phyloP scores from a whole-genome alignment of 2,329 filamentous ascomycete species.

The Hirsutella minnesotensis region DNA sequence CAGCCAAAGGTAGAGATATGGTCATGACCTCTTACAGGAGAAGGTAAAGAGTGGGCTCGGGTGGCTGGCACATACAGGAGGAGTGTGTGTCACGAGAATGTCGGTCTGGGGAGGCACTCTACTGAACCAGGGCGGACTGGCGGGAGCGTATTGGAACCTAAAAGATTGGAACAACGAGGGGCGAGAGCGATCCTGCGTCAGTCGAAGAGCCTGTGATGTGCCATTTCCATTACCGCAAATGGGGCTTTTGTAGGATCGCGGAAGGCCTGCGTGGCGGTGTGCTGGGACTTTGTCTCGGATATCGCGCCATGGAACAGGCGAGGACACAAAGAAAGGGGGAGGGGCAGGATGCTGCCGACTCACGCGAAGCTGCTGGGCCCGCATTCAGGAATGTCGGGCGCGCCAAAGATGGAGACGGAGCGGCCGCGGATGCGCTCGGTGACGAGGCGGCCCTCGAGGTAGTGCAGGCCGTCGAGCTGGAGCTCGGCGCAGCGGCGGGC shows the following conservation, averaged over 20 bases:
- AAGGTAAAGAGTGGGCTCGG: neutral
- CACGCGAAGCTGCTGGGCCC: constrained; percentile 57
- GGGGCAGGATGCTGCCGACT: constrained; percentile 7
- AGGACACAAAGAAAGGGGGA: neutral
- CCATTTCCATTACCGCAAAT: too few relatives aligned
- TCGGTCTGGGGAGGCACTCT: constrained; percentile 63
- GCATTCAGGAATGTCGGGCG: constrained; percentile 66
- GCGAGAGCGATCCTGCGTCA: too few relatives aligned
- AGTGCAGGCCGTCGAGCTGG: constrained; percentile 57
- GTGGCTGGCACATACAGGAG: constrained; percentile 45
- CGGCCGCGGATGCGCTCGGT: constrained; percentile 50
- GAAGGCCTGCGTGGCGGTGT: too few relatives aligned
- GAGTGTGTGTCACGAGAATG: constrained; percentile 70
- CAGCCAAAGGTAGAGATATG: neutral
- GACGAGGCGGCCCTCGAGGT: constrained; percentile 59
- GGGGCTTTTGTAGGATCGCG: too few relatives aligned
- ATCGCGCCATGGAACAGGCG: neutral
- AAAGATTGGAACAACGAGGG: neutral
- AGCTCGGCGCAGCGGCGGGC: constrained; percentile 37
- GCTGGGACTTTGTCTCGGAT: too few relatives aligned
- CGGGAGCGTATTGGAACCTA: constrained; percentile 61
- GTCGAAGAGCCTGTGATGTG: too few relatives aligned
- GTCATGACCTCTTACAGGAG: neutral
- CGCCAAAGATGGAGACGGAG: constrained; percentile 58
- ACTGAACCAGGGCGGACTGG: constrained; percentile 57